Base-by-base conservation (phyloP, 148 eudicot genomes). In the Simmondsia chinensis region DNA sequence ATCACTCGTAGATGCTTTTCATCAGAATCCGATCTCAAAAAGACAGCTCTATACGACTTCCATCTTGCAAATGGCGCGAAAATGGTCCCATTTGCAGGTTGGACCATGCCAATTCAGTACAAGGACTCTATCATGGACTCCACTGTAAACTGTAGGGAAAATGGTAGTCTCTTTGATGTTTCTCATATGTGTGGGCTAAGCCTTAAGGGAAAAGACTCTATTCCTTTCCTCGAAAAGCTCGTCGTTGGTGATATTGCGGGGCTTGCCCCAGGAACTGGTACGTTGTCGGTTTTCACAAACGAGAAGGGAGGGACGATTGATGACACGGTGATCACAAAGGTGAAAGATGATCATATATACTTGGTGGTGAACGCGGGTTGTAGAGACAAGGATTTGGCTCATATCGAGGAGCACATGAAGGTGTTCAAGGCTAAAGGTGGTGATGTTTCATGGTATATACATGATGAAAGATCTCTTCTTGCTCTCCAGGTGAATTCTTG, bases 1-100 rank as follows among this genome's bases (percentile, higher is more conserved):
- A 56, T 69, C 28, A 45, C 83, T 34, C 79, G 86, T 9, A 63
- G 95, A 68, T 67, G 71, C 63, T 85, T 73, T 50, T 61, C 95
- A 25, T 50, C 80, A n/a, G 95, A 85, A 33, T 76, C 77, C 9
- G 94, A 85, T 23, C 85, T 82, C 13, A 91, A 91, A 69, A 73
- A 85, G 67, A 91, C 97, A 1, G 95, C 35, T 36, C 73, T 85
- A 13, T 74, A 74, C 45, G 94, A 91, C 53, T 91, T 91, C 64
- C 95, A 91, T 57, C 94, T 82, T 20, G 73, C 75, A 22, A 17
- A 91, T 68, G 95, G 95, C 26, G 97, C 80, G 28, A 91, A 91
- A 63, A 91, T 85, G 95, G 97, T 91, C n/a, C 97, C 97, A n/a
- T 91, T 91, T 79, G 95, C 95, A 19, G 95, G 97, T 21, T 85